These are phyloP conservation scores for Cucumis cinereus DNA, from an alignment of 306 rosid species.

Conservation along the genomic window DNA sequence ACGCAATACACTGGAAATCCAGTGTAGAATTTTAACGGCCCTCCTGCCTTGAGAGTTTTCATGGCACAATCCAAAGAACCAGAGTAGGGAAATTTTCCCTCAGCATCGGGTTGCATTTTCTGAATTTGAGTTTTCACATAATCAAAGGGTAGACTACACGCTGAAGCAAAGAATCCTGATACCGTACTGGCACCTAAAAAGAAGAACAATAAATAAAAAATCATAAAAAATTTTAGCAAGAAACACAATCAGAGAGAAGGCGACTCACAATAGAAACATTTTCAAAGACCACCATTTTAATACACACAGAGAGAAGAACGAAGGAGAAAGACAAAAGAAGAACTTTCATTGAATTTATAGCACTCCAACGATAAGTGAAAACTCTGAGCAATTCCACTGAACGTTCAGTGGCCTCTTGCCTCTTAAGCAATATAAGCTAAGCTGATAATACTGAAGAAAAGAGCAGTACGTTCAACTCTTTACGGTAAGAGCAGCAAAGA, in stretches of 20 bases:
- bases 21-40: slow-evolving; percentile 42
- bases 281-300: neutral
- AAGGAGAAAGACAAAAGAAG: neutral
- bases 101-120: slow-evolving; percentile 73
- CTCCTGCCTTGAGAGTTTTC: slow-evolving; percentile 49
- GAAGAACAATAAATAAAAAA: neutral
- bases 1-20: slow-evolving; percentile 59
- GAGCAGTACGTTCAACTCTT: neutral
- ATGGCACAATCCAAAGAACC: slow-evolving; percentile 56
- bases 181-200: slow-evolving; percentile 45
- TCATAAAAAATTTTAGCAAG: neutral
- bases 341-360: neutral
- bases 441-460: neutral
- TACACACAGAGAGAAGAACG: neutral
- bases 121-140: slow-evolving; percentile 50
- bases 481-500: neutral
- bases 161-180: slow-evolving; percentile 62
- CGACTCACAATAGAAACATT: neutral
- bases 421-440: neutral
- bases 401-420: neutral
- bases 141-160: slow-evolving; percentile 76
- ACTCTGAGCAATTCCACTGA: neutral
- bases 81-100: slow-evolving; percentile 73
- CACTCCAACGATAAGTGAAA: neutral
- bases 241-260: neutral